Conservation (phyloP, 163 green algal species). For the Scenedesmus sp. region DNA sequence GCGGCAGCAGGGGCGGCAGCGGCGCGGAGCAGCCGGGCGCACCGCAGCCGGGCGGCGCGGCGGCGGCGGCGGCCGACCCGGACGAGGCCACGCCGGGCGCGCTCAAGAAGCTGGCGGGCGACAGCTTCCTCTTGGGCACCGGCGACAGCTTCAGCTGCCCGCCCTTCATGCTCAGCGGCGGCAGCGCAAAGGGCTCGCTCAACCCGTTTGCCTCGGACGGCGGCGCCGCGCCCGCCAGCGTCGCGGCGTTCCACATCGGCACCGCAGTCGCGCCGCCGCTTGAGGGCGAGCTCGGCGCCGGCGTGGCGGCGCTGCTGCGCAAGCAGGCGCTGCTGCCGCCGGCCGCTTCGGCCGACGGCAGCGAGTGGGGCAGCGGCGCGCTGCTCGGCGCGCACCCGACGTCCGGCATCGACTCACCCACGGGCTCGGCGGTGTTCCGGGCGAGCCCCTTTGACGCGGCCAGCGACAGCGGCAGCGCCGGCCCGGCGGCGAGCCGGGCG, state of each 20-base stretch:
- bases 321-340: conserved; percentile 6
- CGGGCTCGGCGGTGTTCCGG: conserved; percentile 24
- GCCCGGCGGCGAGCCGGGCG: background rate
- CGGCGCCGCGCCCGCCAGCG: background rate
- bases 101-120: background rate
- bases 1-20: background rate
- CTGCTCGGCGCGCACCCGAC: conserved; percentile 6
- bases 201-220: background rate
- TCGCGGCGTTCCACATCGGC: conserved; percentile 6
- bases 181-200: background rate
- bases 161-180: conserved; percentile 18
- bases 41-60: background rate
- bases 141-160: conserved; percentile 42
- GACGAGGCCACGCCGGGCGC: background rate
- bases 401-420: conserved; percentile 26
- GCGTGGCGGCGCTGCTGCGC: conserved; percentile 5
- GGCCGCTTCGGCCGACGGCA: background rate
- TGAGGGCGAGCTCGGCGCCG: background rate
- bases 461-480: background rate
- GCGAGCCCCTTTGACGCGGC: conserved; percentile 19
- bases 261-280: background rate
- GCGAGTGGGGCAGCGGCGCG: conserved; percentile 29
- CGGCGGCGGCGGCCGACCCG: background rate
- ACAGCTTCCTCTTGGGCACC: background rate
- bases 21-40: background rate